Evolutionary conservation across 2,329 filamentous ascomycete species (phyloP).

Genomic region (Pseudogymnoascus sp.): DNA sequence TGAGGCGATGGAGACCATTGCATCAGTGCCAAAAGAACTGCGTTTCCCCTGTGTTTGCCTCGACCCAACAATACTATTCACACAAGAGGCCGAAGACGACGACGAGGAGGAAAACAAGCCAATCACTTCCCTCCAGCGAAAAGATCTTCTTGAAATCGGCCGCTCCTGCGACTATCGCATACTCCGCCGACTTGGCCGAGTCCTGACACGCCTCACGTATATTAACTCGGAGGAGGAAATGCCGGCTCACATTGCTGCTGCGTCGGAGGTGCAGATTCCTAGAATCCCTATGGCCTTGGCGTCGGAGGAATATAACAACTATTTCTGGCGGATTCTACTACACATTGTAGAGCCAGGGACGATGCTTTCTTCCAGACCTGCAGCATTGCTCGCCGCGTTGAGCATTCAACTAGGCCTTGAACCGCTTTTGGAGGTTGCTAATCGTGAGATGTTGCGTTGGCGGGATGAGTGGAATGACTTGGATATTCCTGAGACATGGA

Average conservation of each 20-base stretch:
- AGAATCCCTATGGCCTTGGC: not conserved
- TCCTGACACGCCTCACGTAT: conserved; percentile 37
- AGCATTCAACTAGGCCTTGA: not conserved
- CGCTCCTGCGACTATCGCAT: conserved; percentile 43
- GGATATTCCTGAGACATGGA: not conserved
- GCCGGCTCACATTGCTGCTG: not conserved
- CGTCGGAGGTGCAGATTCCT: not conserved
- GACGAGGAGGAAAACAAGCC: conserved; percentile 22
- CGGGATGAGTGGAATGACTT: not conserved
- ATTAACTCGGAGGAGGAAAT: not conserved
- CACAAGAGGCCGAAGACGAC: conserved; percentile 3
- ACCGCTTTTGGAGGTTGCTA: not conserved
- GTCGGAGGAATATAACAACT: not conserved
- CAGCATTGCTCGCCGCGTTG: not conserved
- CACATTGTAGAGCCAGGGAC: not conserved
- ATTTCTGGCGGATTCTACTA: not conserved
- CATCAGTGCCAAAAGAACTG: conserved; percentile 31
- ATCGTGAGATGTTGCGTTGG: not conserved
- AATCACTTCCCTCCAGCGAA: conserved; percentile 34
- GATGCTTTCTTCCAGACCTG: not conserved
- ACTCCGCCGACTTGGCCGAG: conserved; percentile 39
- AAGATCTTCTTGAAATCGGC: conserved; percentile 44
- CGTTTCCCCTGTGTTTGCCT: conserved; percentile 43
- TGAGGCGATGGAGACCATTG: conserved; percentile 36
- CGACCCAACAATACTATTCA: conserved; percentile 40